phyloP scores from a whole-genome alignment of 2,329 filamentous ascomycete species.

The Phialophora chinensis region DNA sequence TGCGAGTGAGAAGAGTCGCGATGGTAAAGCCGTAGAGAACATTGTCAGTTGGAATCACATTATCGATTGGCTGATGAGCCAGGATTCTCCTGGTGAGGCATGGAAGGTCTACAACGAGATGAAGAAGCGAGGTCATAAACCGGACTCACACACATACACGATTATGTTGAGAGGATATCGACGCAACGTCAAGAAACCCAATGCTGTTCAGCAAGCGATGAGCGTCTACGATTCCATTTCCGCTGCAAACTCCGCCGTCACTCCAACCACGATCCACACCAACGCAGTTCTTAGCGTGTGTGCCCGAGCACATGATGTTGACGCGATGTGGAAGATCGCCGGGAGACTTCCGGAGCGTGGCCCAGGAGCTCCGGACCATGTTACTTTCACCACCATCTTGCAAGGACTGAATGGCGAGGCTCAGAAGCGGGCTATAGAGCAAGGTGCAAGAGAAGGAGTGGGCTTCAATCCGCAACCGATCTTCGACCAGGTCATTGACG shows the following conservation, averaged over 20 bases:
- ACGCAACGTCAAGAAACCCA: conserved; percentile 60
- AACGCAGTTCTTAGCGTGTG: conserved; percentile 90
- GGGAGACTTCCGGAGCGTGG: conserved; percentile 71
- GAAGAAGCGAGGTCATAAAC: conserved; percentile 87
- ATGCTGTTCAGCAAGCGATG: conserved; percentile 71
- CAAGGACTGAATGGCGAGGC: conserved; percentile 69
- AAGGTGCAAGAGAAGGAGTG: conserved; percentile 30
- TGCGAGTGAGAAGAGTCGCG: conserved; percentile 28
- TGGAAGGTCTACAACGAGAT: conserved; percentile 96
- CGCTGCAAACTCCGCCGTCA: conserved; percentile 65
- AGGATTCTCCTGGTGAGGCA: conserved; percentile 66
- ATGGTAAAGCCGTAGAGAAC: conserved; percentile 60
- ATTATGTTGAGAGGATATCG: conserved; percentile 79
- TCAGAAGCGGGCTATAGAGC: conserved; percentile 42
- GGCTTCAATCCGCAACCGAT: conserved; percentile 42
- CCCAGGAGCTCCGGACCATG: conserved; percentile 66
- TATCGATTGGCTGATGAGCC: conserved; percentile 71
- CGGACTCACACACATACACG: conserved; percentile 83
- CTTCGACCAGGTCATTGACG: conserved; percentile 57
- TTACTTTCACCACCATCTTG: conserved; percentile 83
- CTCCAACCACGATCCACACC: conserved; percentile 79
- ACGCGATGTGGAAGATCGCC: conserved; percentile 78
- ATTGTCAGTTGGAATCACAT: conserved; percentile 87
- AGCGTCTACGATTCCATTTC: conserved; percentile 78
- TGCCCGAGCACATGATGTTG: conserved; percentile 73